Conservation (phyloP, 2,329 filamentous ascomycete genomes). For the Corniculantispora saksenae region DNA sequence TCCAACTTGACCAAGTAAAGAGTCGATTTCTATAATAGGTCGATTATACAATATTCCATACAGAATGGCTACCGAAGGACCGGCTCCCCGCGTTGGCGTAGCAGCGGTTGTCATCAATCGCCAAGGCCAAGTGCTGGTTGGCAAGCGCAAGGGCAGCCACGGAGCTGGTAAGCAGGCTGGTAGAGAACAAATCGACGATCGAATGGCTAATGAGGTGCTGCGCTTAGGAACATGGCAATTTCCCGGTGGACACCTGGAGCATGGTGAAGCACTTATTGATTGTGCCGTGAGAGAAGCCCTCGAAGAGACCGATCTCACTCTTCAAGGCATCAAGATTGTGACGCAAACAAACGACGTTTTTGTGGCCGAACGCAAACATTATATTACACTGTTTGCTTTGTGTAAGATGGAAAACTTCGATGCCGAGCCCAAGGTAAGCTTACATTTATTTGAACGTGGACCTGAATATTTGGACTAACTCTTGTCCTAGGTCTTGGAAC, state of each 20-base stretch:
- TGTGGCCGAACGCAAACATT: conserved; percentile 62
- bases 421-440: conserved; percentile 54
- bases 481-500: conserved; percentile 41
- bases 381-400: conserved; percentile 70
- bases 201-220: background rate
- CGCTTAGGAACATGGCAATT: conserved; percentile 61
- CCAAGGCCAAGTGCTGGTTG: conserved; percentile 47
- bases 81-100: conserved; percentile 44
- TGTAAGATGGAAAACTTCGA: conserved; percentile 49
- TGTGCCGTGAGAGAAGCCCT: conserved; percentile 68
- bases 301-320: conserved; percentile 68
- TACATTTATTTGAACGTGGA: background rate
- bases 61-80: background rate
- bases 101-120: conserved; percentile 46
- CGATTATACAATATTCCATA: background rate
- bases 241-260: conserved; percentile 76
- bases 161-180: conserved; percentile 44
- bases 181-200: background rate
- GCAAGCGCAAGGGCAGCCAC: conserved; percentile 50
- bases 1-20: background rate
- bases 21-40: too few species aligned
- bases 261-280: conserved; percentile 59
- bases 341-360: conserved; percentile 71
- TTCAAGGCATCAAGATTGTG: conserved; percentile 54
- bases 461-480: background rate